Conservation (phyloP, 2,329 filamentous ascomycete genomes). For the Fusarium metavorans region DNA sequence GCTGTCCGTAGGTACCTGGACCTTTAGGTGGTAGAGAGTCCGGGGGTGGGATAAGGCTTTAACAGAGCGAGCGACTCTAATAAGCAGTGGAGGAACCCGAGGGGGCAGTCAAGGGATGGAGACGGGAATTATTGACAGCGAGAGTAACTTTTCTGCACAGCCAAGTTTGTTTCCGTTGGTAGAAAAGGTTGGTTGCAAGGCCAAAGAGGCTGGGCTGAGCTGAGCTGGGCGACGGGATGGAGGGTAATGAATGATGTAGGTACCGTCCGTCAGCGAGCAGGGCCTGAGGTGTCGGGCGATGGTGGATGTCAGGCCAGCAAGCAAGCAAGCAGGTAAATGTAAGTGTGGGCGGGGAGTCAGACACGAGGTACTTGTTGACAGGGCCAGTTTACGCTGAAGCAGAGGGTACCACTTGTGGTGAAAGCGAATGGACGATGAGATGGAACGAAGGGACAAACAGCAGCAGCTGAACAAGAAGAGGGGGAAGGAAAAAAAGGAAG, state of each 20-base stretch:
- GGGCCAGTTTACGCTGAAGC: slow-evolving; percentile 23
- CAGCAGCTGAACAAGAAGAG: neutral
- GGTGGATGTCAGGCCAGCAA: slow-evolving; percentile 15
- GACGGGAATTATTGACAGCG: neutral
- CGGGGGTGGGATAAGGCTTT: slow-evolving; percentile 4
- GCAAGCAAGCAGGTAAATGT: neutral
- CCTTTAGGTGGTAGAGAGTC: slow-evolving; percentile 5
- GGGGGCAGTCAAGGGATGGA: neutral
- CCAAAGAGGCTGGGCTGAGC: slow-evolving; percentile 1
- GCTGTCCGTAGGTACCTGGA: neutral
- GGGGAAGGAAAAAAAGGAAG: slow-evolving; percentile 1
- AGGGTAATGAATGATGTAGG: neutral
- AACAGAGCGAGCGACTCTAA: slow-evolving; percentile 2
- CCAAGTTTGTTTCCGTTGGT: neutral
- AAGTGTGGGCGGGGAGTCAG: slow-evolving; percentile 1
- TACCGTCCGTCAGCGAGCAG: neutral
- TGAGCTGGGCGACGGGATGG: neutral
- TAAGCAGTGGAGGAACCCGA: slow-evolving; percentile 1
- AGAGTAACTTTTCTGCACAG: neutral
- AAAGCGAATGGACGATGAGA: slow-evolving; percentile 16
- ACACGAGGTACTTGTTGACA: slow-evolving; percentile 7
- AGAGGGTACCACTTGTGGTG: slow-evolving; percentile 13
- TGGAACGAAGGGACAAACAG: slow-evolving; percentile 12
- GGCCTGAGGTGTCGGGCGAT: neutral
- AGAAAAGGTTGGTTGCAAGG: neutral